Evolutionary conservation across 345 rosid species (phyloP), one percentile per base, ranked within the genome.

Genomic region (Gossypium stocksii): DNA sequence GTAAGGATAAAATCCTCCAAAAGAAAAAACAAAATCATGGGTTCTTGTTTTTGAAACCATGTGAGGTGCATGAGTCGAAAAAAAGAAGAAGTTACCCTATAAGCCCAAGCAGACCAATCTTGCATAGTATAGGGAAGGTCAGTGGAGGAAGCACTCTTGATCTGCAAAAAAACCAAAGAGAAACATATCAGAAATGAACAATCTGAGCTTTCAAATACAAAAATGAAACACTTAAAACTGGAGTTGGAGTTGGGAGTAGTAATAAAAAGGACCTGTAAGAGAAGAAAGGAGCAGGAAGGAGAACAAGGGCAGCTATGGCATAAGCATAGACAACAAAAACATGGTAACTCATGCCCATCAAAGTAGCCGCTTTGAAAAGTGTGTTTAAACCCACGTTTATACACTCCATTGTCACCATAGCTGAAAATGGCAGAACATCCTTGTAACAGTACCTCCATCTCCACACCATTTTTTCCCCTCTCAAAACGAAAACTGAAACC

Each of bases 341-440:
- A 77, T 89, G 90, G 71, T 87, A 82, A 73, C 77, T 92, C 98
- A 94, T 89, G 72, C 99, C 99, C 74, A 77, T 68, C 57, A 82
- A 46, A 45, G 97, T 89, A 2, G 99, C 99, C 71, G 96, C 93
- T 71, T 92, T 91, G 85, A 87, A 94, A 19, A 95, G 89, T 10
- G 97, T 95, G 85, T 95, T 92, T 45, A 88, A 57, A 3, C 89
- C 89, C 9, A 90, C 91, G 79, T 87, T 90, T 16, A 79, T 72
- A 72, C 93, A 86, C 79, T 92, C 96, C 90, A 92, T 86, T 13
- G 86, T 66, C 56, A 92, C 93, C 87, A 92, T 60, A 12, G 86
- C 92, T 22, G 85, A 75, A 64, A 90, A 89, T 11, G 96, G 97
- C 41, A 92, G 77, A 58, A 83, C 87, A 34, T 87, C 91, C 76